Evolutionary conservation across 768 basidiomycete genomes (phyloP).

Genomic region (Wakefieldia striispora): DNA sequence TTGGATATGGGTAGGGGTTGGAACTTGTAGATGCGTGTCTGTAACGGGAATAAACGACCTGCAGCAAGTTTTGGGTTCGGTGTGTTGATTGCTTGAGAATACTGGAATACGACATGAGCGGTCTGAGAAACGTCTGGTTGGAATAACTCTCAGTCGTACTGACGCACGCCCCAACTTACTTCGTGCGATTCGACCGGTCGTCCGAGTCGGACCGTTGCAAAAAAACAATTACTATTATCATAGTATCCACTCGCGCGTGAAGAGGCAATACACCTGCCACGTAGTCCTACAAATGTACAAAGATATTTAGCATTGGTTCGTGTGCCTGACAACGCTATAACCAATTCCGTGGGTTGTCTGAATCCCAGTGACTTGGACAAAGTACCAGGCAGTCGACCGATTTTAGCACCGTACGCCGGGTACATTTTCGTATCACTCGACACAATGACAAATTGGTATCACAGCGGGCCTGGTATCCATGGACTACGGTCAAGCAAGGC

Average conservation of each 20-base stretch:
- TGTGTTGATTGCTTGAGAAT: conserved; percentile 3
- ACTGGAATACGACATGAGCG: conserved; percentile 4
- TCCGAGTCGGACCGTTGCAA: no score
- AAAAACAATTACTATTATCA: no score
- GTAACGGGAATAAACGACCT: conserved; percentile 6
- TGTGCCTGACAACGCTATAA: no score
- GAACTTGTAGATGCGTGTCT: conserved; percentile 19
- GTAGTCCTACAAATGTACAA: no score
- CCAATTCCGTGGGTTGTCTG: no score
- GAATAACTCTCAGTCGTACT: no score
- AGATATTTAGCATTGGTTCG: no score
- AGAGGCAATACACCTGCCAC: no score
- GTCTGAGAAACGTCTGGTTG: no score
- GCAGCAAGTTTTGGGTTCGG: conserved; percentile 6
- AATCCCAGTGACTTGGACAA: not conserved
- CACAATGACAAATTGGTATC: not conserved
- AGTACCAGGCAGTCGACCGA: not conserved
- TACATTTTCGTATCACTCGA: not conserved
- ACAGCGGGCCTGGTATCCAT: not conserved
- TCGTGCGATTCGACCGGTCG: no score
- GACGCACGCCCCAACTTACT: no score
- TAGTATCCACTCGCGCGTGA: no score
- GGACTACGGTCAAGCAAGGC: not conserved
- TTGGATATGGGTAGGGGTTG: conserved; percentile 51
- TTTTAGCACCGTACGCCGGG: not conserved